Conservation (phyloP, 176 grass and related monocot genomes). For the Luzula sylvatica region DNA sequence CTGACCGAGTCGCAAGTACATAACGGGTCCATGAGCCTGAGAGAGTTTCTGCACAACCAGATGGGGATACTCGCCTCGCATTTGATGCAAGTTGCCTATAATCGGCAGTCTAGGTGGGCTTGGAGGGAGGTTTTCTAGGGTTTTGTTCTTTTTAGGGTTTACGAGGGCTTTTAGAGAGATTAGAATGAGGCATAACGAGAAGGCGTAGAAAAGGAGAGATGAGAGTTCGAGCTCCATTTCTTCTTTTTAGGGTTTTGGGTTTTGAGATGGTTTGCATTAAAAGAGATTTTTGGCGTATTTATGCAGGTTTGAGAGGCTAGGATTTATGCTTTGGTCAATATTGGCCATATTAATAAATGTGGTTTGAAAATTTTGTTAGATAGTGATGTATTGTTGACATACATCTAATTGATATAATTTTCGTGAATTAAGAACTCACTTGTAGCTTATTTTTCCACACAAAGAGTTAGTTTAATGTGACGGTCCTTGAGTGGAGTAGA, state of each 20-base stretch:
- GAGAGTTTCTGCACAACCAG: slow-evolving; percentile 19
- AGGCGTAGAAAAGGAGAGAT: neutral
- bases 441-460: too few species aligned
- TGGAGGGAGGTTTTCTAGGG: slow-evolving; percentile 17
- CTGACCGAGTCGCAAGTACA: slow-evolving; percentile 29
- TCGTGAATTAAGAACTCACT: too few species aligned
- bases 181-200: neutral
- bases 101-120: slow-evolving; percentile 28
- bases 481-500: too few species aligned
- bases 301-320: too few species aligned
- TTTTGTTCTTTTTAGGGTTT: neutral
- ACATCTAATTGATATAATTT: too few species aligned
- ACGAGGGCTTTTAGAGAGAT: neutral
- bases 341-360: too few species aligned
- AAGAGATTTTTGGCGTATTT: too few species aligned
- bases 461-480: too few species aligned
- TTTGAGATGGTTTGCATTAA: too few species aligned
- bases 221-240: slow-evolving; percentile 8
- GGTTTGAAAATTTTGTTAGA: too few species aligned
- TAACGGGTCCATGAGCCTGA: slow-evolving; percentile 22
- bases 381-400: too few species aligned
- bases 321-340: too few species aligned
- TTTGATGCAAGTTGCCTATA: slow-evolving; percentile 39
- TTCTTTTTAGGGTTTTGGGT: neutral
- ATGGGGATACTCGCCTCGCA: slow-evolving; percentile 17